Evolutionary conservation across 345 rosid species (phyloP).

Genomic region (Syzygium grande): DNA sequence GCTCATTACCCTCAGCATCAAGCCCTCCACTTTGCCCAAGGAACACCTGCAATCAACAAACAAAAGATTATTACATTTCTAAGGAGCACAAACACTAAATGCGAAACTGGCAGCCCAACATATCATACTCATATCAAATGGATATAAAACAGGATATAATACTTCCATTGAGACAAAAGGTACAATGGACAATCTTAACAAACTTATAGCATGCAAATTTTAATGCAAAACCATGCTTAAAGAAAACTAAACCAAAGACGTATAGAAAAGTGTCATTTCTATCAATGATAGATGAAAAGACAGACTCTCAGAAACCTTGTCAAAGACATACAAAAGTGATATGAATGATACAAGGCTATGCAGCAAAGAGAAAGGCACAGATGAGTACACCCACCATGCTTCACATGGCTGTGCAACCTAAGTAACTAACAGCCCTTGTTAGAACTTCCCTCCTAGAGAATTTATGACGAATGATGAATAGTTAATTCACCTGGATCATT

Average conservation of each 20-base stretch:
- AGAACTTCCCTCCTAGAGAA: not conserved
- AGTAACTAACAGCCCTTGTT: not conserved
- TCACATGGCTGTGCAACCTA: not conserved
- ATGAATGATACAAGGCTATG: not conserved
- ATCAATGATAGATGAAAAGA: not conserved
- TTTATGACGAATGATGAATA: not conserved
- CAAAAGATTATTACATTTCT: not conserved
- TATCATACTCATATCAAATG: not conserved
- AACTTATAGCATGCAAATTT: not conserved
- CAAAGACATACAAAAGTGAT: not conserved
- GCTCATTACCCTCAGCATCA: conserved; percentile 89
- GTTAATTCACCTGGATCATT: conserved; percentile 71
- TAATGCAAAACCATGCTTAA: not conserved
- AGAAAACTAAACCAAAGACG: not conserved
- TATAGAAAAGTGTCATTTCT: not conserved
- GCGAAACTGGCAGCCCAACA: not conserved
- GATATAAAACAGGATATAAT: not conserved
- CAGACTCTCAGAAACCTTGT: not conserved
- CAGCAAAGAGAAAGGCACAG: not conserved
- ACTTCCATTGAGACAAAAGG: not conserved
- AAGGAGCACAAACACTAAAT: not conserved
- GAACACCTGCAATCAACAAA: conserved; percentile 57
- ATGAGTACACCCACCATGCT: not conserved
- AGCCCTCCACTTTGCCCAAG: conserved; percentile 89
- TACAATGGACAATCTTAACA: not conserved